Base-by-base conservation (phyloP, 257 asterid species). In the Solanum dulcamara region DNA sequence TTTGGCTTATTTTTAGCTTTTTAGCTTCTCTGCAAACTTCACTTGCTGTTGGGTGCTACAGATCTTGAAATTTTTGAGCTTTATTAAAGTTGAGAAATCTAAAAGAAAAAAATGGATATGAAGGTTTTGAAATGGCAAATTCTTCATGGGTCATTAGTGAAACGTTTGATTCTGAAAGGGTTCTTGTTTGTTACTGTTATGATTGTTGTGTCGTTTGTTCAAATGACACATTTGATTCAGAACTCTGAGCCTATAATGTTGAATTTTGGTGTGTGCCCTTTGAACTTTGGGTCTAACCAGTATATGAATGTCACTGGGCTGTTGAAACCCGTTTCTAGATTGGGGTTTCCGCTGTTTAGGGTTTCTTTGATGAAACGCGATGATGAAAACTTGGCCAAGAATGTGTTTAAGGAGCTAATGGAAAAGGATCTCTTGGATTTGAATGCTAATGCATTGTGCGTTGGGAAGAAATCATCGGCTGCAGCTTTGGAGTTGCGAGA, bases 381-480 rank as follows among this genome's bases (percentile, higher is more conserved):
- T 33, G 88, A 83, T 48, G 89, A 89, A 42, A 90, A 86, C 85
- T 87, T 96, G 89, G 88, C 91, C 7, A 88, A 70, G 83, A 80
- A 82, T 32, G 93, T 94, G 66, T 90, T 96, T 87, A 85, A 88
- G 85, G 92, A 85, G 85, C 86, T 96, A 84, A 90, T 92, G 92
- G 91, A 84, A 84, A 93, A 86, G 89, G 84, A 90, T 77, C 87
- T 93, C 87, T 85, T 96, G 93, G 92, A 83, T 66, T 87, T 91
- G 11, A 89, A 90, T 86, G 94, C 94, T 22, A 89, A 87, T 83
- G 89, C 95, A 28, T 83, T 96, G 86, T 95, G 97, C 72, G 92
- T 95, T 55, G 98, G 99, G 10, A 92, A 89, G 80, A 92, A 91
- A 80, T 89, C 97, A 2, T 91, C 90, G 83, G 84, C 91, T 10